Evolutionary conservation across 2,329 filamentous ascomycete genomes (phyloP).

Genomic region (Chaetoscypha palmicola): DNA sequence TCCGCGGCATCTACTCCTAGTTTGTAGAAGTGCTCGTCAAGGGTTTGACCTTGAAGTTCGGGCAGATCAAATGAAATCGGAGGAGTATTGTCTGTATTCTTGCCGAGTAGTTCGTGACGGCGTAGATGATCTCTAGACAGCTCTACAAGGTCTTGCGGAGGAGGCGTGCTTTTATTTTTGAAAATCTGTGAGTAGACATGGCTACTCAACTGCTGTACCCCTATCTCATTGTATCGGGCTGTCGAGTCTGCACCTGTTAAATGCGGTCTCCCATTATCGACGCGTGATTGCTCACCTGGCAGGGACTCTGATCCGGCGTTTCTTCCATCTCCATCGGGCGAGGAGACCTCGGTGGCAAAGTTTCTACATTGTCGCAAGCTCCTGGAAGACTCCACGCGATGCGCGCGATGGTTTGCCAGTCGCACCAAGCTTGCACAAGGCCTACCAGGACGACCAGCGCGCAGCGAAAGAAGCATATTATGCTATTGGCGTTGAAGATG

Average conservation of each 20-base stretch:
- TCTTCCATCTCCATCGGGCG: conserved; percentile 1
- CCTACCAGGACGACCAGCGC: conserved; percentile 25
- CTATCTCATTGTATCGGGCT: conserved; percentile 83
- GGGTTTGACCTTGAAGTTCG: conserved; percentile 64
- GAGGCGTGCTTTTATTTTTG: conserved; percentile 45
- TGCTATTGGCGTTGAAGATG: conserved; percentile 17
- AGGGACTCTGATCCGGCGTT: too few relatives aligned
- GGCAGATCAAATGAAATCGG: conserved; percentile 87
- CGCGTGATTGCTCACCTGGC: too few relatives aligned
- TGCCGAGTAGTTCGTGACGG: conserved; percentile 81
- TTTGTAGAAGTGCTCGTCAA: conserved; percentile 92
- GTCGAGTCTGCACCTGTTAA: conserved; percentile 38
- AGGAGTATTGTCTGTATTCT: conserved; percentile 69
- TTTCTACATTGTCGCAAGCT: conserved; percentile 40
- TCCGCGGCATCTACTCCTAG: conserved; percentile 82
- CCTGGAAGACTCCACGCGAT: conserved; percentile 25
- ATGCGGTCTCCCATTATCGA: too few relatives aligned
- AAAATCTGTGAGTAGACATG: conserved; percentile 83
- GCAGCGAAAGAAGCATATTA: conserved; percentile 29
- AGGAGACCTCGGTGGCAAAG: conserved; percentile 21
- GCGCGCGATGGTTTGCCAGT: conserved; percentile 43
- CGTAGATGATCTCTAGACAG: conserved; percentile 76
- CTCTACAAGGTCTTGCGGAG: conserved; percentile 66
- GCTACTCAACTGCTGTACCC: conserved; percentile 85
- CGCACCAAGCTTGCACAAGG: conserved; percentile 41